A percentile compares a stretch with the other conserved stretches of the same genome.
Evolutionary conservation across 352 stramenopile species (phyloP).

Genomic region (Pythium apleroticum): DNA sequence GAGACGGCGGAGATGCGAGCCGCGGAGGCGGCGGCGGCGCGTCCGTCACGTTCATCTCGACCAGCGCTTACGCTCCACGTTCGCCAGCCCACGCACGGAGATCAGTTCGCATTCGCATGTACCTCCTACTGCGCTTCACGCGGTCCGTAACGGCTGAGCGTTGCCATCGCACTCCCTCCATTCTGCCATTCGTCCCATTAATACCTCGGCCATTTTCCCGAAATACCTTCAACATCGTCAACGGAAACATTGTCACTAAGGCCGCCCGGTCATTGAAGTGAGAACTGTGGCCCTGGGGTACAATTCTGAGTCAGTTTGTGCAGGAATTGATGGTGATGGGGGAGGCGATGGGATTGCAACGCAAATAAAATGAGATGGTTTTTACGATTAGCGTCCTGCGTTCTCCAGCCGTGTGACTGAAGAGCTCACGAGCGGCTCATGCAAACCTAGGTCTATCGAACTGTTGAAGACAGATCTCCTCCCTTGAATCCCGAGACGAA

Average conservation of each 20-base stretch:
- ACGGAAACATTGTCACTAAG: conserved; percentile 5
- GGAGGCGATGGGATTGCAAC: conserved; percentile 7
- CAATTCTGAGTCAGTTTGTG: conserved; percentile 15
- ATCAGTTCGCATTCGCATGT: conserved; percentile 6
- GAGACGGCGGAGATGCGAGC: not conserved
- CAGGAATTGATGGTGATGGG: not conserved
- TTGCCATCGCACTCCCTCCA: not conserved
- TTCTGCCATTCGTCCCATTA: not conserved
- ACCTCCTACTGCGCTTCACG: conserved; percentile 5
- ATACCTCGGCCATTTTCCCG: not conserved
- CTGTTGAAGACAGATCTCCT: conserved; percentile 25
- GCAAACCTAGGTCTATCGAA: conserved; percentile 36
- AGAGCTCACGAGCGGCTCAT: conserved; percentile 6
- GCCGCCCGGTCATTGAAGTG: conserved; percentile 6
- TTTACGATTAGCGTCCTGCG: conserved; percentile 21
- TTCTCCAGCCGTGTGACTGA: not conserved
- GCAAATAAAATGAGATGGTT: conserved; percentile 37
- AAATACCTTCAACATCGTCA: not conserved
- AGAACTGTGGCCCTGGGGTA: conserved; percentile 18
- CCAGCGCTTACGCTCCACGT: conserved; percentile 4
- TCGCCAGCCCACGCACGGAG: not conserved
- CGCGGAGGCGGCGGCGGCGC: conserved; percentile 1
- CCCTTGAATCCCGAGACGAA: conserved; percentile 10
- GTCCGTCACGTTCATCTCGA: conserved; percentile 2
- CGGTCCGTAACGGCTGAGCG: not conserved